These are phyloP conservation scores for Mesembryanthemum crystallinum DNA, from an alignment of 148 eudicot species.

Conservation along the genomic window DNA sequence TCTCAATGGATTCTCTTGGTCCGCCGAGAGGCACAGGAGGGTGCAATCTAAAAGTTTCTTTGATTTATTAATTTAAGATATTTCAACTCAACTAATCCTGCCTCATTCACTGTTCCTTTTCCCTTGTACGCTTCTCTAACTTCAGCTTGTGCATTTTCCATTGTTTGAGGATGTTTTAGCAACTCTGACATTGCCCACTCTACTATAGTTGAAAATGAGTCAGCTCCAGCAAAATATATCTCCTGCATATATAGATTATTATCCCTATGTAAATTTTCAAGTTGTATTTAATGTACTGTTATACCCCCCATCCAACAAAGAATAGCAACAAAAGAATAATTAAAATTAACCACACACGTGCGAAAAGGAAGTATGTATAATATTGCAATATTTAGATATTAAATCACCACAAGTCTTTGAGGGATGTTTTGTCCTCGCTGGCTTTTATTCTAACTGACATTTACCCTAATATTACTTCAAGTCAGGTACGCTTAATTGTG, in stretches of 20 bases:
- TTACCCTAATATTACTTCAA: too few relatives aligned
- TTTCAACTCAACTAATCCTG: not conserved
- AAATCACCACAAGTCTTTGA: too few relatives aligned
- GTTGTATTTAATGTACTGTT: too few relatives aligned
- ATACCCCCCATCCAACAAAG: too few relatives aligned
- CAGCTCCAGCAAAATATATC: not conserved
- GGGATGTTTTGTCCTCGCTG: too few relatives aligned
- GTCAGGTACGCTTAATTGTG: too few relatives aligned
- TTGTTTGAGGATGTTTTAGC: slow-evolving; percentile 7
- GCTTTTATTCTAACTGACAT: too few relatives aligned
- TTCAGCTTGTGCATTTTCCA: slow-evolving; percentile 20
- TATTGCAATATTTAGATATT: too few relatives aligned
- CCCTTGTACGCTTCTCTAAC: not conserved
- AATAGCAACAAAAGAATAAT: too few relatives aligned
- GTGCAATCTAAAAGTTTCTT: not conserved
- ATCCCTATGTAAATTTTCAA: too few relatives aligned
- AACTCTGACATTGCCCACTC: slow-evolving; percentile 23
- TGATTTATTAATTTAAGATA: not conserved
- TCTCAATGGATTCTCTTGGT: not conserved
- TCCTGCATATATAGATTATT: not conserved
- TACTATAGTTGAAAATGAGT: not conserved
- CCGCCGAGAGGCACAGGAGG: not conserved
- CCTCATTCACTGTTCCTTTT: not conserved
- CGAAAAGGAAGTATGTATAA: too few relatives aligned
- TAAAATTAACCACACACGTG: too few relatives aligned